A percentile compares a stretch with the other conserved stretches of the same genome.
phyloP scores from a whole-genome alignment of 2,329 filamentous ascomycete genomes.

The Aspergillus quadrilineatus region DNA sequence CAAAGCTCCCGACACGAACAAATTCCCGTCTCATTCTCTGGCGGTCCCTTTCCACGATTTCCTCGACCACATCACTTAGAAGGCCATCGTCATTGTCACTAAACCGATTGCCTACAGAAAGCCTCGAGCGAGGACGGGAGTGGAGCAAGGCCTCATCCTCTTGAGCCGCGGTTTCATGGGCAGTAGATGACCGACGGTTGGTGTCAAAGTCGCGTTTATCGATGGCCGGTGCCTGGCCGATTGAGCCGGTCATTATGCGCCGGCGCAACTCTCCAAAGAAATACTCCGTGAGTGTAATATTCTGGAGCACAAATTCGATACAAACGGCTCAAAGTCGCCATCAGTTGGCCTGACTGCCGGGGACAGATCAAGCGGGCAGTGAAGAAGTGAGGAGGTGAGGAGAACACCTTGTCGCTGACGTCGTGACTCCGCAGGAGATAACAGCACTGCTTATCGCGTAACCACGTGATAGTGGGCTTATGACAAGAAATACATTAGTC shows the following conservation, averaged over 20 bases:
- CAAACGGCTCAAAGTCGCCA: too few species aligned
- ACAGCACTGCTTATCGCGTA: constrained; percentile 1
- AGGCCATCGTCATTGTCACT: constrained; percentile 43
- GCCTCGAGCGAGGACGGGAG: constrained; percentile 23
- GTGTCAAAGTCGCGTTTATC: constrained; percentile 50
- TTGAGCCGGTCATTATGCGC: constrained; percentile 26
- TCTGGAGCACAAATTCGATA: neutral
- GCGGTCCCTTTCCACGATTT: constrained; percentile 59
- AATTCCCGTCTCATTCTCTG: constrained; percentile 54
- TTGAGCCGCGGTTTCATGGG: constrained; percentile 19
- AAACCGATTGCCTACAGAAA: constrained; percentile 19
- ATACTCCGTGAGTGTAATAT: too few species aligned
- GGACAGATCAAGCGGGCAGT: neutral
- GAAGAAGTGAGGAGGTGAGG: neutral
- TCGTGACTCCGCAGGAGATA: constrained; percentile 6
- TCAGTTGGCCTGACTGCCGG: neutral
- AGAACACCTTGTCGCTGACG: neutral
- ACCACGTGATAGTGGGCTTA: too few species aligned
- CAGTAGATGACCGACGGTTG: constrained; percentile 35
- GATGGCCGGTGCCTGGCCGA: constrained; percentile 29
- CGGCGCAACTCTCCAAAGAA: neutral
- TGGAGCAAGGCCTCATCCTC: constrained; percentile 27
- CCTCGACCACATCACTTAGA: constrained; percentile 61
- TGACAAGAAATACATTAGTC: too few species aligned
- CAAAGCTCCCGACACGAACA: constrained; percentile 57